Base-by-base conservation (phyloP, 768 basidiomycete genomes). In the Termitomyces sp. region DNA sequence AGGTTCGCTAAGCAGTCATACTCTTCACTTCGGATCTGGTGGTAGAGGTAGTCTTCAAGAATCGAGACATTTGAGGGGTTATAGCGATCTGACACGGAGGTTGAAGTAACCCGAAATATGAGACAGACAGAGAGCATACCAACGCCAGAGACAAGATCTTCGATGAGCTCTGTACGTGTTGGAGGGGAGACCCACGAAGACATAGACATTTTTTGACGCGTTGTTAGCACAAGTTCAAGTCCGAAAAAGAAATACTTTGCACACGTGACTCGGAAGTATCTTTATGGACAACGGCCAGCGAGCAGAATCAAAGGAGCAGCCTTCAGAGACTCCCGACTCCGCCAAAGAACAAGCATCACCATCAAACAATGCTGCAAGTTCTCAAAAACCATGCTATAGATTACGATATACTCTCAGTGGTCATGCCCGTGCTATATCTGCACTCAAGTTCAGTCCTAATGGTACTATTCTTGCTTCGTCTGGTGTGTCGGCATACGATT, bases 1-100 rank as follows among this genome's bases (percentile, higher is more conserved):
- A 98, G 78, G 73, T 98, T 98, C 30, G 96, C 93, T 41, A 98
- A 82, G 64, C 91, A 88, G 71, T 99, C 96, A 64, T 98, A 98
- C 68, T 93, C 89, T 63, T 89, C 86, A 65, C 84, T 88, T 63
- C 89, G 82, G 60, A 94, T 92, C 73, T 99, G 96, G 69, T 92
- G 88, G 71, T 91, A 92, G 58, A 98, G 85, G 74, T 98, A 98
- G 69, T 98, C 96, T 73, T 98, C 96, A 57, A 98, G 85, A 62
- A 94, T 90, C 37, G 84, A 78, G 57, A 96, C 85, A 70, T 98
- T 98, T 52, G 88, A 86, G 42, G 96, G 96, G 74, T 98, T 98
- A 73, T 98, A 98, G 57, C 96, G 88, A 78, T 98, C 96, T 97
- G 45, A 56, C 47, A 35, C 47, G 44, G 54, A 4, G 56, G 9